Conservation (phyloP, 495 filamentous ascomycete genomes). For the Xylaria sp. region DNA sequence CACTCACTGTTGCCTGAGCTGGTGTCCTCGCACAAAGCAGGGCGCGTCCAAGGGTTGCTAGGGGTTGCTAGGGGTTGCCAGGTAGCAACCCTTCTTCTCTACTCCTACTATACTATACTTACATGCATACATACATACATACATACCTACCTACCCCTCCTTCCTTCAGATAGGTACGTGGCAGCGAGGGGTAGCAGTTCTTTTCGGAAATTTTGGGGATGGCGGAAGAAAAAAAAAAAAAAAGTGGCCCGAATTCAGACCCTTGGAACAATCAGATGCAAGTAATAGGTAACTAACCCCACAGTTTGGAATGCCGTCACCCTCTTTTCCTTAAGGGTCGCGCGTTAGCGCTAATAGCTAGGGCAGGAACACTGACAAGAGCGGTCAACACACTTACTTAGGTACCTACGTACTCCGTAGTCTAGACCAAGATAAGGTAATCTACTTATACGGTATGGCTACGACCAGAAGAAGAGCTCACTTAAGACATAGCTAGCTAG, state of each 20-base stretch:
- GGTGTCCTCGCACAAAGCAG: not conserved
- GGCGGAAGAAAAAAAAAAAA: constrained; percentile 6
- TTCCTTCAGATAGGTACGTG: constrained; percentile 21
- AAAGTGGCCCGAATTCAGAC: constrained; percentile 15
- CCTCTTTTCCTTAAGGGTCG: constrained; percentile 8
- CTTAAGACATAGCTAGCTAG: not conserved
- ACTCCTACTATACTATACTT: no score
- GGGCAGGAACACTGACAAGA: not conserved
- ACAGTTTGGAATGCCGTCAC: constrained; percentile 1
- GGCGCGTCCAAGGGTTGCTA: no score
- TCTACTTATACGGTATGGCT: not conserved
- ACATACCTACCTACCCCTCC: constrained; percentile 12
- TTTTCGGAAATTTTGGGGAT: not conserved
- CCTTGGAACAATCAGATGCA: constrained; percentile 19
- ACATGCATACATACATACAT: no score
- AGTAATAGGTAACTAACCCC: constrained; percentile 1
- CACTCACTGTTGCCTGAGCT: constrained; percentile 1
- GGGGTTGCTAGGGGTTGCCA: no score
- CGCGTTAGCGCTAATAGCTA: constrained; percentile 6
- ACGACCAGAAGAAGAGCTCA: not conserved
- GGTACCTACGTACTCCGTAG: no score
- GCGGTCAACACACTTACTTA: constrained; percentile 8
- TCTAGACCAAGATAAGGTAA: no score
- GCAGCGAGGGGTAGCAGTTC: constrained; percentile 12
- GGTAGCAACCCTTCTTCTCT: no score